Evolutionary conservation across 164 flowering plant genomes (phyloP), one percentile per base, ranked within the genome.

Genomic region (Vitis cinerea): DNA sequence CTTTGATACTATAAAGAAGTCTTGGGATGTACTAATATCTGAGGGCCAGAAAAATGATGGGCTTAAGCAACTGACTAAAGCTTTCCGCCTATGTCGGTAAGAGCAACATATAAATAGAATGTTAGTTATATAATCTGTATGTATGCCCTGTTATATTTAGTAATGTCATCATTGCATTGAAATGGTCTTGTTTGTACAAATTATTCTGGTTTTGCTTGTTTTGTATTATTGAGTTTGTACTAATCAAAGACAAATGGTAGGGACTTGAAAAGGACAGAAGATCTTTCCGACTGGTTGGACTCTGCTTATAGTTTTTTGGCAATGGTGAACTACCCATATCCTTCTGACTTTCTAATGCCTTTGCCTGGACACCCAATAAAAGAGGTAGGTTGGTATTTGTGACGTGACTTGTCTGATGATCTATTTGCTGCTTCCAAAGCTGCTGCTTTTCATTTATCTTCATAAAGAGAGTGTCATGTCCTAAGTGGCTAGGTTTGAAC

Each of bases 281-380:
- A 83, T 74, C 87, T 94, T 31, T 73, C 81, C 57, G 64, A 89
- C 74, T 92, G 98, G 98, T 72, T 92, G 71, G 74, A 70, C 1
- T 83, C 90, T 62, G 98, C 98, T 56, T 94, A 92, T 78, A 90
- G 92, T 74, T 90, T 71, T 81, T 81, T 92, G 84, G 97, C 97
- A 15, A 92, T 92, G 98, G 94, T 82, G 72, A 76, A 94, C 74
- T 94, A 94, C 67, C 98, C 98, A 8, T 89, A 87, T 72, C 86
- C 93, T 67, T 70, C 98, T 8, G 78, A 76, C 3, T 94, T 94
- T 78, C 0, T 90, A 68, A 92, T 89, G 97, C 93, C 97, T 71
- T 71, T 94, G 75, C 98, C 98, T 62, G 98, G 83, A 79, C 50
- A 87, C 58, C 98, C 98, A 14, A 86, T 94, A 63, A 90, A 82